Percentiles rank a stretch among this genome's conserved stretches.
Evolutionary conservation across 352 stramenopile species (phyloP).

Genomic region (Pythium monospermum): DNA sequence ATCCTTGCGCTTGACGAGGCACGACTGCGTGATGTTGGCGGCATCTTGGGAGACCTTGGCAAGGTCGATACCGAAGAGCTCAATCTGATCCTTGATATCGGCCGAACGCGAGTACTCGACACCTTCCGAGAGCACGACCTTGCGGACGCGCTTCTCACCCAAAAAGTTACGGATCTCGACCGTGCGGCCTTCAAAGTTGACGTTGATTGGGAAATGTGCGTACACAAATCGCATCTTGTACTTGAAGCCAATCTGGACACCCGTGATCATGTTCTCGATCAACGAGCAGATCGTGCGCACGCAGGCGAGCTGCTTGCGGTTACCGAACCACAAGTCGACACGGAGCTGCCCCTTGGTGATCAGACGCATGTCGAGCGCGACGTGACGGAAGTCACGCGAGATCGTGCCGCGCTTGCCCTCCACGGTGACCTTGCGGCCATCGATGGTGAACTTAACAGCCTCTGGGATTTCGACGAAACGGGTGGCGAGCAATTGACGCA

Average conservation of each 20-base stretch:
- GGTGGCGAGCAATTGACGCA: conserved; percentile 90
- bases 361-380: conserved; percentile 93
- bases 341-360: conserved; percentile 91
- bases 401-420: conserved; percentile 94
- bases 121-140: conserved; percentile 91
- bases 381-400: conserved; percentile 96
- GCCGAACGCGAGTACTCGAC: conserved; percentile 93
- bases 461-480: conserved; percentile 92
- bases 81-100: conserved; percentile 99
- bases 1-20: conserved; percentile 86
- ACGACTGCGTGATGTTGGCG: conserved; percentile 84
- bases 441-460: conserved; percentile 92
- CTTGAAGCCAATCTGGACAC: conserved; percentile 96
- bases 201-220: conserved; percentile 99
- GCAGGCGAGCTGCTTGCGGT: conserved; percentile 97
- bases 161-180: conserved; percentile 99
- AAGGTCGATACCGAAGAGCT: conserved; percentile 98
- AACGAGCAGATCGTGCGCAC: conserved; percentile 98
- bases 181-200: conserved; percentile 89
- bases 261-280: conserved; percentile 99
- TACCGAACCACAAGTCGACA: conserved; percentile 99
- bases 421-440: conserved; percentile 94
- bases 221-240: conserved; percentile 99
- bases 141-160: conserved; percentile 98
- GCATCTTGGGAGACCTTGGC: conserved; percentile 92